phyloP scores from a whole-genome alignment of 164 flowering plant species.

The Annona cherimola region DNA sequence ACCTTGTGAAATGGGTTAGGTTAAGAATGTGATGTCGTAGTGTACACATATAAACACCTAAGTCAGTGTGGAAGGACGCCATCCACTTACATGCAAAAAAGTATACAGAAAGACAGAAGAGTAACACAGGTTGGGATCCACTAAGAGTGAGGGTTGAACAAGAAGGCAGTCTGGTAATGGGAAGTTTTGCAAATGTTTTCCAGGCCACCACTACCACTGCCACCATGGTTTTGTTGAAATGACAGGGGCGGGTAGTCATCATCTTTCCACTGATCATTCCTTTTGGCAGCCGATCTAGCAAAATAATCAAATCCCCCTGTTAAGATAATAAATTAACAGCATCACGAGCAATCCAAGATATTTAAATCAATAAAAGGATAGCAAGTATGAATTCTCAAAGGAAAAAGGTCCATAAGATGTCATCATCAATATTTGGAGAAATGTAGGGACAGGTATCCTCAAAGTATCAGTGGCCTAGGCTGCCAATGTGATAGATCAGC shows the following conservation, averaged over 20 bases:
- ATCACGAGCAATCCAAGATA: conserved; percentile 26
- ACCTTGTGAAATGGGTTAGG: conserved; percentile 12
- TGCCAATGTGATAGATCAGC: not conserved
- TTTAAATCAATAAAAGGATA: not conserved
- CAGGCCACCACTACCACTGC: conserved; percentile 21
- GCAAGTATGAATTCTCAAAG: too few relatives aligned
- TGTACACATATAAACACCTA: conserved; percentile 32
- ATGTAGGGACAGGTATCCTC: not conserved
- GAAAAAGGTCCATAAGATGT: too few relatives aligned
- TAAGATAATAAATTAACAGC: conserved; percentile 34
- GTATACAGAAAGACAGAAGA: conserved; percentile 18
- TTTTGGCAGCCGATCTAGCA: conserved; percentile 39
- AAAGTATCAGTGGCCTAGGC: not conserved
- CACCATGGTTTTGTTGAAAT: conserved; percentile 22
- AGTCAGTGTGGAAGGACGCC: conserved; percentile 16
- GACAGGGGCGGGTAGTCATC: conserved; percentile 41
- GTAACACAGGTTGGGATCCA: conserved; percentile 8
- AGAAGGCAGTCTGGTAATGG: conserved; percentile 21
- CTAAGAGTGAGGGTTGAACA: conserved; percentile 15
- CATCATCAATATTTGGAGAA: not conserved
- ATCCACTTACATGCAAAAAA: conserved; percentile 20
- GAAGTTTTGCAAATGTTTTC: conserved; percentile 23
- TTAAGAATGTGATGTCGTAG: conserved; percentile 11
- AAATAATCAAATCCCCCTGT: conserved; percentile 65
- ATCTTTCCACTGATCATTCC: conserved; percentile 35